Base-by-base conservation (phyloP, 2,329 filamentous ascomycete species). In the Phyllosticta citrichinensis region DNA sequence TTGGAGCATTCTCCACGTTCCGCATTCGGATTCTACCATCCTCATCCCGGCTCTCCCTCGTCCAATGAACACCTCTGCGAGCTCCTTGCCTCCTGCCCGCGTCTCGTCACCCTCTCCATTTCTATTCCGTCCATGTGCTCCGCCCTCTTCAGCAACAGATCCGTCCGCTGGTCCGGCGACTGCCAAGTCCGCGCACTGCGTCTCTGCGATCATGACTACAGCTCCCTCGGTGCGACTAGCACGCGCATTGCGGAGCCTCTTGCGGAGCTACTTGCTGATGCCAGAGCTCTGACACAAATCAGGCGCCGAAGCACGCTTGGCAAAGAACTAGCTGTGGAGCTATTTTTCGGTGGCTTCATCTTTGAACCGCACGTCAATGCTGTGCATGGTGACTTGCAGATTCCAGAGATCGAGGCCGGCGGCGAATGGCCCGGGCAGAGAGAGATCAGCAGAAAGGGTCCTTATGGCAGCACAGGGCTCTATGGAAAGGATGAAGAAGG, bases 1-100 rank as follows among this genome's bases (percentile, higher is more conserved):
- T 73, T 81, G 24, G 79, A 81, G 69, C 78, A 81, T 69, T 80
- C 79, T 53, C 79, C 79, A n/a, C 75, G 79, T 51, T 79, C 78
- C 14, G 73, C 77, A 64, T 77, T 80, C 66, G 79, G 78, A 66
- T 80, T 80, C 72, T 78, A 74, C 69, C 78, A 80, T 67, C 78
- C 78, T 56, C 75, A 79, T 65, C 76, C 77, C 1, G 78, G 79
- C 64, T 71, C 74, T 68, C 65, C 73, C 64, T 67, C 70, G 63
- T 71, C 74, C 62, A 73, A 71, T 58, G 77, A 79, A 64, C 78
- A 80, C 67, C 74, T 80, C 55, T 80, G 78, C 70, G 71, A 76
- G 51, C 70, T 79, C 11, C 73, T 80, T 63, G 74, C 76, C 47
- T 72, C 67, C 66, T 77, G 78, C 56, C 77, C 78, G 1, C 73